A percentile compares a stretch with the other conserved stretches of the same genome.
phyloP scores from a whole-genome alignment of 1,284 basidiomycete species.

The Ustilago xerochloae region DNA sequence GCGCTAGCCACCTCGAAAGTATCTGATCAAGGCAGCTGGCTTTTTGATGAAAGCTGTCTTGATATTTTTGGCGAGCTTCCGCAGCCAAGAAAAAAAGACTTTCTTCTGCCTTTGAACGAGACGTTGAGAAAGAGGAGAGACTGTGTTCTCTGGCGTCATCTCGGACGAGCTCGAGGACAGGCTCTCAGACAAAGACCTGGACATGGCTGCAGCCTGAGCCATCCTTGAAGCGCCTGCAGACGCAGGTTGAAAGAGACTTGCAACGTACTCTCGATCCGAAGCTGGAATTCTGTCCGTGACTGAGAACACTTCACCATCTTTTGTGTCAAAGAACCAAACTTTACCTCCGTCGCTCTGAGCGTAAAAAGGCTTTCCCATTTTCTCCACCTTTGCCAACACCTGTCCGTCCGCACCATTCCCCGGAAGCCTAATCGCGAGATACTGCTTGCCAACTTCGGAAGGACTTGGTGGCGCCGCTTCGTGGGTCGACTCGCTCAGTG shows the following conservation, averaged over 20 bases:
- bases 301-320: conserved; percentile 3
- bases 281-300: conserved; percentile 8
- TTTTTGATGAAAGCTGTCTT: too few relatives aligned
- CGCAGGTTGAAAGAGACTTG: neutral
- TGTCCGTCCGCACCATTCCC: conserved; percentile 4
- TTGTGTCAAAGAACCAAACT: conserved; percentile 18
- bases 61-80: too few relatives aligned
- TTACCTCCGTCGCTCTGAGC: neutral
- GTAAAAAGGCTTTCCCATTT: conserved; percentile 5
- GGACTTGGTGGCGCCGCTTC: neutral
- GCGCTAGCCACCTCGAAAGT: too few relatives aligned
- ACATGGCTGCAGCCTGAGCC: too few relatives aligned
- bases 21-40: too few relatives aligned
- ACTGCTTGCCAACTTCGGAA: conserved; percentile 3
- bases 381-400: neutral
- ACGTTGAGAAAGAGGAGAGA: too few relatives aligned
- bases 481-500: neutral
- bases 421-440: conserved; percentile 7
- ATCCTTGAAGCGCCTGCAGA: too few relatives aligned
- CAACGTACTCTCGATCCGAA: conserved; percentile 1
- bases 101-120: too few relatives aligned
- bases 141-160: too few relatives aligned
- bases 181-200: too few relatives aligned
- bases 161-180: too few relatives aligned
- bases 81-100: too few relatives aligned